Percentiles rank a stretch among this genome's conserved stretches.
phyloP scores from a whole-genome alignment of 768 basidiomycete species.

The Lactarius indigo region DNA sequence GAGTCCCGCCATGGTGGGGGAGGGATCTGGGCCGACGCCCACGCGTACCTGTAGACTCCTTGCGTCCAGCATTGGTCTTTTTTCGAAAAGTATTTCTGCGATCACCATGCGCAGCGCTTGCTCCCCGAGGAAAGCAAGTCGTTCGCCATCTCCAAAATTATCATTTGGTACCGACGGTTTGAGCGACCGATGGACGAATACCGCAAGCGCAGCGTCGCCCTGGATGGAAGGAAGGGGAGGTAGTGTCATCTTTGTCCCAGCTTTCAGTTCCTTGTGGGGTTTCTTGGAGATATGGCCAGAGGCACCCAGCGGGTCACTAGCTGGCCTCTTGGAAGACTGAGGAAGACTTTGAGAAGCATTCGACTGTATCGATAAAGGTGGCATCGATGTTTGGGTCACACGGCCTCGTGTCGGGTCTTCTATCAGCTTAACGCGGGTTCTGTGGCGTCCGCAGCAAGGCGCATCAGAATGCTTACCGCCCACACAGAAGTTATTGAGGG shows the following conservation, averaged over 20 bases:
- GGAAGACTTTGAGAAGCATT: not conserved
- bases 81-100: slow-evolving; percentile 46
- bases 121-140: slow-evolving; percentile 50
- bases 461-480: not conserved
- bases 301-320: not conserved
- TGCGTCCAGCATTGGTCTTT: slow-evolving; percentile 47
- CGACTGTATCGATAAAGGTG: slow-evolving; percentile 3
- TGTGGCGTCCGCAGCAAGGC: not conserved
- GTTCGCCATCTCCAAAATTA: slow-evolving; percentile 53
- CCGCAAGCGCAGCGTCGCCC: slow-evolving; percentile 42
- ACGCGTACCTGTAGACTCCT: slow-evolving; percentile 50
- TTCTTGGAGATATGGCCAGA: not conserved
- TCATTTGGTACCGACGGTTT: slow-evolving; percentile 35
- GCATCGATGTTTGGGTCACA: slow-evolving; percentile 15
- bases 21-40: not conserved
- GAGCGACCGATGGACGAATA: slow-evolving; percentile 68
- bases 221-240: slow-evolving; percentile 19
- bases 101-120: slow-evolving; percentile 45
- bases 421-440: slow-evolving; percentile 6
- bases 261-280: not conserved
- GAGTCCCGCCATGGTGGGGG: not conserved
- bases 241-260: slow-evolving; percentile 4
- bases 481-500: not conserved
- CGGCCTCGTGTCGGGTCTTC: slow-evolving; percentile 15
- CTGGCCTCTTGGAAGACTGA: slow-evolving; percentile 10